A percentile compares a stretch with the other conserved stretches of the same genome.
These are phyloP conservation scores for Ilex aquifolium DNA, from an alignment of 257 asterid genomes.

Conservation along the genomic window DNA sequence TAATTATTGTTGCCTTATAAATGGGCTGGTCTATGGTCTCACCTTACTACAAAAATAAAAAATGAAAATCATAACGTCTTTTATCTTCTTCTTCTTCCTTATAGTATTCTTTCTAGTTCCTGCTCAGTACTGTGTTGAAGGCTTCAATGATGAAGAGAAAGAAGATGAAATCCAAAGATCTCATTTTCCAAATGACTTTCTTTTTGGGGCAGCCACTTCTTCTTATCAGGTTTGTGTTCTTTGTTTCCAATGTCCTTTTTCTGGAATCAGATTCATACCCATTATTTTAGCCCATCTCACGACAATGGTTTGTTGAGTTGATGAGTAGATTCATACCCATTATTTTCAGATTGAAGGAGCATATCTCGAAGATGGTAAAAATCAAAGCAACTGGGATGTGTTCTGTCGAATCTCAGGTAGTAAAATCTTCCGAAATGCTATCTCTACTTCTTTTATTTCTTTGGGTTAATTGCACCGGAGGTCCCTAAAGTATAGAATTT, in stretches of 20 bases:
- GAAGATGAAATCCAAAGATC: constrained; percentile 1
- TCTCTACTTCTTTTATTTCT: too few species aligned
- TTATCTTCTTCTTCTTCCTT: not conserved
- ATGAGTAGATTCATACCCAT: not conserved
- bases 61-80: not conserved
- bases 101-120: not conserved
- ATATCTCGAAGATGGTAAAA: not conserved
- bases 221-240: not conserved
- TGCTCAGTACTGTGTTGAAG: not conserved
- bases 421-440: not conserved
- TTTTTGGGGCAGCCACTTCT: constrained; percentile 4
- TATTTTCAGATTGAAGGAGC: constrained; percentile 1
- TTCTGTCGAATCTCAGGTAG: not conserved
- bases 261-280: not conserved
- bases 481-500: too few species aligned
- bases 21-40: too few species aligned
- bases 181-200: not conserved
- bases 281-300: too few species aligned
- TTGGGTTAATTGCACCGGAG: too few species aligned
- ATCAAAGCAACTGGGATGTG: not conserved
- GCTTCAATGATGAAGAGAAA: not conserved
- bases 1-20: too few species aligned
- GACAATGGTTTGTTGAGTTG: too few species aligned
- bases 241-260: not conserved
- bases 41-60: too few species aligned